A percentile compares a stretch with the other conserved stretches of the same genome.
Evolutionary conservation across 306 rosid genomes (phyloP).

Genomic region (Canavalia ensiformis): DNA sequence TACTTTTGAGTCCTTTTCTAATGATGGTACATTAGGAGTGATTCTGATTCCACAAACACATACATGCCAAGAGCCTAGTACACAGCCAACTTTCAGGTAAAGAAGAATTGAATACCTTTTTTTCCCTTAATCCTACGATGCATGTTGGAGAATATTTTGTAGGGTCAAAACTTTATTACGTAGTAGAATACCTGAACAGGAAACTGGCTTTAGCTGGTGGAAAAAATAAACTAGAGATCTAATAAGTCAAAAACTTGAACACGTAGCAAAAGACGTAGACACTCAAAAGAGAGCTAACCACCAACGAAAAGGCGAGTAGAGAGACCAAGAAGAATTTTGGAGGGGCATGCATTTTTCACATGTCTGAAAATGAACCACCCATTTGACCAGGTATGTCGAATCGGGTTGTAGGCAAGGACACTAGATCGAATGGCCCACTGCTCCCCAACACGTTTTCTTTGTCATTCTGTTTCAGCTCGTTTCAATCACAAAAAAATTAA

Average conservation of each 20-base stretch:
- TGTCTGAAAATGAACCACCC: slow-evolving; percentile 36
- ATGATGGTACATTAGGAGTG: slow-evolving; percentile 2
- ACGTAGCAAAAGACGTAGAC: background rate
- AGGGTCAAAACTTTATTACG: slow-evolving; percentile 14
- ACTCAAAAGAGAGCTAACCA: background rate
- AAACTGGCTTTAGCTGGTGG: background rate
- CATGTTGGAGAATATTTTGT: slow-evolving; percentile 48
- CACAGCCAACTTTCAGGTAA: background rate
- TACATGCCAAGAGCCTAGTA: slow-evolving; percentile 23
- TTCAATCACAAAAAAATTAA: slow-evolving; percentile 24
- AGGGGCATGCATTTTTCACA: slow-evolving; percentile 47
- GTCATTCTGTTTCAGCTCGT: slow-evolving; percentile 1
- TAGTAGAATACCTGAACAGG: slow-evolving; percentile 14
- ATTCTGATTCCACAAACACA: slow-evolving; percentile 30
- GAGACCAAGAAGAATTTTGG: background rate
- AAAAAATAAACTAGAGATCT: background rate
- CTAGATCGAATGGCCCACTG: slow-evolving; percentile 1
- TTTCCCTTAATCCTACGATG: slow-evolving; percentile 37
- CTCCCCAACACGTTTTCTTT: slow-evolving; percentile 39
- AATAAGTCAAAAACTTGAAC: background rate
- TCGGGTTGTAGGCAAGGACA: slow-evolving; percentile 5
- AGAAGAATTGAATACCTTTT: background rate
- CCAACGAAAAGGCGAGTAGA: background rate
- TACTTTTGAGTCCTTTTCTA: background rate
- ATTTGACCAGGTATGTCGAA: background rate